Conservation (phyloP, 163 green algal species). For the Scenedesmus sp. region DNA sequence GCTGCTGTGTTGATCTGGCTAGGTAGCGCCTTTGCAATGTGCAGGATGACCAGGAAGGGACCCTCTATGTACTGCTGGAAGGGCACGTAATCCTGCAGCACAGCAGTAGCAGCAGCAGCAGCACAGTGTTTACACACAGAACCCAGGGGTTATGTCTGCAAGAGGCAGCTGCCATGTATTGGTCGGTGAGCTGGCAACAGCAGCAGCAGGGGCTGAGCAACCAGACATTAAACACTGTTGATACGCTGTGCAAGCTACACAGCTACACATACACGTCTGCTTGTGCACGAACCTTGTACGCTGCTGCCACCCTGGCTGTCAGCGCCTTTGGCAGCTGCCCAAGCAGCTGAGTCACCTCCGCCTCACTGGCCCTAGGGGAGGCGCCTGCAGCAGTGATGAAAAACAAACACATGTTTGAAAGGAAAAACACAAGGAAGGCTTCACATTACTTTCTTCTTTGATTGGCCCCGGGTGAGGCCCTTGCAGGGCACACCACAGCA, state of each 20-base stretch:
- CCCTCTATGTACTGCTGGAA: constrained; percentile 38
- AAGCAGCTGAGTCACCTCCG: constrained; percentile 13
- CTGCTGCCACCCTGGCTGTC: neutral
- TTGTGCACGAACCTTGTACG: neutral
- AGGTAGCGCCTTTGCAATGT: constrained; percentile 31
- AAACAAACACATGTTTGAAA: neutral
- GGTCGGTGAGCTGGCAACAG: too few species aligned
- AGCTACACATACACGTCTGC: neutral
- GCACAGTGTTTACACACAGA: neutral
- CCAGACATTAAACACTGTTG: too few species aligned
- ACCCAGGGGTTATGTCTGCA: too few species aligned
- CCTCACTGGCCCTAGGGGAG: neutral
- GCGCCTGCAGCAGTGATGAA: neutral
- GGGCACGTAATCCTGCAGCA: constrained; percentile 38
- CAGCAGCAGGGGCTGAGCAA: neutral
- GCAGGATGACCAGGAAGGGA: constrained; percentile 15
- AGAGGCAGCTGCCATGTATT: neutral
- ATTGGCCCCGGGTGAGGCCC: too few species aligned
- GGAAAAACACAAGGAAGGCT: too few species aligned
- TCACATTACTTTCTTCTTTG: too few species aligned
- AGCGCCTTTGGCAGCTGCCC: neutral
- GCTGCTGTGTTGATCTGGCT: neutral
- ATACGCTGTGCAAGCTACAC: too few species aligned
- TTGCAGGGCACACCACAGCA: too few species aligned
- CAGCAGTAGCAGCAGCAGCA: neutral